Conservation (phyloP, 2,329 filamentous ascomycete species). For the Pestalotiopsis sp. region DNA sequence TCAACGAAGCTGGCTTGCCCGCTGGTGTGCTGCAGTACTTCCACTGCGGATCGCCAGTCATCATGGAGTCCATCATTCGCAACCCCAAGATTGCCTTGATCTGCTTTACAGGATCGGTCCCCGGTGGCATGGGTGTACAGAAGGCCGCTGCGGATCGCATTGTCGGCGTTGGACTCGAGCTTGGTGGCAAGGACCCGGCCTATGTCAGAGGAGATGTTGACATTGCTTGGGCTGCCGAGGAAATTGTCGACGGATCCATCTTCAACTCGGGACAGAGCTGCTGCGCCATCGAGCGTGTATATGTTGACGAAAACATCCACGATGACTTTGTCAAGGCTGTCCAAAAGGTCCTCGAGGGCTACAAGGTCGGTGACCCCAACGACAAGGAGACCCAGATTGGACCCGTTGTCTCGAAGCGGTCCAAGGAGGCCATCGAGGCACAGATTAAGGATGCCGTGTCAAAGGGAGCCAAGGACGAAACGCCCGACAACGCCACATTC, state of each 20-base stretch:
- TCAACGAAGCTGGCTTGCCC: slow-evolving; percentile 80
- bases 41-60: slow-evolving; percentile 78
- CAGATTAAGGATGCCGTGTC: slow-evolving; percentile 83
- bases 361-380: slow-evolving; percentile 87
- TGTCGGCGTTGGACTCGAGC: slow-evolving; percentile 84
- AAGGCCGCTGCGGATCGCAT: slow-evolving; percentile 82
- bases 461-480: slow-evolving; percentile 83
- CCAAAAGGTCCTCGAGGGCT: slow-evolving; percentile 78
- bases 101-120: slow-evolving; percentile 93
- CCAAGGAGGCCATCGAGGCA: slow-evolving; percentile 73
- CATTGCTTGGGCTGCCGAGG: slow-evolving; percentile 85
- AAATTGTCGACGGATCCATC: slow-evolving; percentile 93
- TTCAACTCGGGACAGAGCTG: slow-evolving; percentile 99
- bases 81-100: slow-evolving; percentile 78
- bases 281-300: slow-evolving; percentile 89
- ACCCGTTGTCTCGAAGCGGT: slow-evolving; percentile 82
- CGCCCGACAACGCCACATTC: slow-evolving; percentile 81
- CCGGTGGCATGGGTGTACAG: slow-evolving; percentile 84
- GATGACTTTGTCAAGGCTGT: slow-evolving; percentile 80
- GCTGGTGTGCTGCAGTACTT: slow-evolving; percentile 87
- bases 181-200: slow-evolving; percentile 93
- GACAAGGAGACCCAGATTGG: slow-evolving; percentile 81
- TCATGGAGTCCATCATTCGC: slow-evolving; percentile 78
- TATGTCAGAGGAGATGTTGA: slow-evolving; percentile 88
- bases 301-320: slow-evolving; percentile 84